Evolutionary conservation across 2,329 filamentous ascomycete genomes (phyloP), one percentile per base, ranked within the genome.

Genomic region (Paraconiothyrium brasiliense): DNA sequence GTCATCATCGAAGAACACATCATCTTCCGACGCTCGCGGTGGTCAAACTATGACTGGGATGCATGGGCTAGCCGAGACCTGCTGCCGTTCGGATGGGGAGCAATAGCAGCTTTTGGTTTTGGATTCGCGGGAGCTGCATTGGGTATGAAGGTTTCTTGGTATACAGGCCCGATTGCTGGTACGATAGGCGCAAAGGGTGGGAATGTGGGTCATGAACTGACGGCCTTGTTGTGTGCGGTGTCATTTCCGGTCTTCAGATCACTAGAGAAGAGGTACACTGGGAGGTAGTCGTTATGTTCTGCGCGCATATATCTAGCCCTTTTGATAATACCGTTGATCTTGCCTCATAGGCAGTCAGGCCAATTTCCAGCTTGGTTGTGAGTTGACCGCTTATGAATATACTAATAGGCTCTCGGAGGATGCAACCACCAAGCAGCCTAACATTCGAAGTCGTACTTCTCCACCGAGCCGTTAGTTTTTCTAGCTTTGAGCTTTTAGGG

Each of bases 111-210:
- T 4, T 78, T 78, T 51, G 61, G 44, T 0, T 74, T 74, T 47
- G 75, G 75, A 0, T 77, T 78, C 30, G 32, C 71, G 5, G 76
- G 76, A 2, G 75, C 76, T 30, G 72, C 73, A 3, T 60, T 78
- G 14, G 75, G 75, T 9, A 78, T 78, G 76, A 77, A 74, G 48
- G 70, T 73, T 5, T 61, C 70, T 1, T 78, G 76, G 75, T 78
- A 77, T 66, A 67, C 69, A n/a, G 74, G 62, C 8, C 73, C 76
- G 0, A 67, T 77, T 61, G 74, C 76, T 7, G 64, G 67, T 2
- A 58, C 75, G 54, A 74, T 77, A 60, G 75, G 75, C 5, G 62
- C 57, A 22, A 66, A 67, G 8, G 76, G 76, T 35, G 75, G 74
- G 3, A 79, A 79, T 60, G 67, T 78, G 10, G 76, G 75, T 4